Evolutionary conservation across 768 basidiomycete genomes (phyloP).

Genomic region (Boletus sp.): DNA sequence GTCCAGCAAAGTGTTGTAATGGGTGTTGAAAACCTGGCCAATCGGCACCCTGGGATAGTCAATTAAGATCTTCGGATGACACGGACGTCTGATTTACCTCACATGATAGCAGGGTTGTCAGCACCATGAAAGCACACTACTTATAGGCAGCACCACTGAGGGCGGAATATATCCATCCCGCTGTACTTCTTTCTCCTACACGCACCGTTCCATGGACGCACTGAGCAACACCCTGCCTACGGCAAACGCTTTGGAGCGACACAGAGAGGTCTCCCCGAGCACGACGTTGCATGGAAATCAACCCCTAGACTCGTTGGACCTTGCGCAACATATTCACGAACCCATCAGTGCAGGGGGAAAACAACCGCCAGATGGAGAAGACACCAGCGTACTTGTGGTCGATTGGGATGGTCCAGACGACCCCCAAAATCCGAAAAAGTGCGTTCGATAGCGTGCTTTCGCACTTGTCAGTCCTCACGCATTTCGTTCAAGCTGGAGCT

Average conservation of each 20-base stretch:
- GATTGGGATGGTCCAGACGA: conserved; percentile 66
- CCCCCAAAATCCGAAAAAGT: conserved; percentile 59
- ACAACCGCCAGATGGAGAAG: neutral
- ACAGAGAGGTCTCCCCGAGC: conserved; percentile 1
- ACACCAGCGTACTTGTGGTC: conserved; percentile 33
- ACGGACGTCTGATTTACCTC: neutral
- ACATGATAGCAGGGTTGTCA: neutral
- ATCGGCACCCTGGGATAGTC: neutral
- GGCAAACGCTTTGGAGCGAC: neutral
- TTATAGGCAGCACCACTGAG: conserved; percentile 1
- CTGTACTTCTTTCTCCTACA: neutral
- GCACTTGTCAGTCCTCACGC: neutral
- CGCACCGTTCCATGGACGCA: neutral
- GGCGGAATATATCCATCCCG: neutral
- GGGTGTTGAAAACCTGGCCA: neutral
- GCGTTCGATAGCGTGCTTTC: conserved; percentile 2
- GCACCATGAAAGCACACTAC: neutral
- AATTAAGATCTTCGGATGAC: neutral
- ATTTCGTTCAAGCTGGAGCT: conserved; percentile 48
- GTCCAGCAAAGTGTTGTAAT: neutral
- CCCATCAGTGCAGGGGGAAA: neutral
- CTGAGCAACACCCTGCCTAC: neutral
- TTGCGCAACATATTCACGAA: neutral
- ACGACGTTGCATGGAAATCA: conserved; percentile 10
- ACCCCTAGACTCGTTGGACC: neutral